These are phyloP conservation scores for Aspergillus ochraceoroseus DNA, from an alignment of 2,329 filamentous ascomycete genomes.

Conservation along the genomic window DNA sequence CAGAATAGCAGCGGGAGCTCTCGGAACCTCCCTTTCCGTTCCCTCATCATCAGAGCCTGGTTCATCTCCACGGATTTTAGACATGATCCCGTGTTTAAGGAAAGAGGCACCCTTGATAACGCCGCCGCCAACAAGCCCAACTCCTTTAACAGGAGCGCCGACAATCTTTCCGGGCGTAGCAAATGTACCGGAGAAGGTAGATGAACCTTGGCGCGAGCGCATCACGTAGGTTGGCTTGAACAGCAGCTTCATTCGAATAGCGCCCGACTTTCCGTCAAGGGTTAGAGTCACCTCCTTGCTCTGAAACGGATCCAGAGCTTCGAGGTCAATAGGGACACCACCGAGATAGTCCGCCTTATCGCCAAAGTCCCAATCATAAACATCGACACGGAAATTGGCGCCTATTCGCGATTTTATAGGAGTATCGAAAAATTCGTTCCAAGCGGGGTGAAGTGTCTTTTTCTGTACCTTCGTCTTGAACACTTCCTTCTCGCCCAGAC, in stretches of 20 bases:
- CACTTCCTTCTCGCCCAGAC: constrained; percentile 79
- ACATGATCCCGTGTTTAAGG: constrained; percentile 74
- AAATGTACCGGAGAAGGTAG: constrained; percentile 89
- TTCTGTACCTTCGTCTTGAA: constrained; percentile 96
- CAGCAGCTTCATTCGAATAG: constrained; percentile 73
- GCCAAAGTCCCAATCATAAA: constrained; percentile 96
- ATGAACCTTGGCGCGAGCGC: constrained; percentile 79
- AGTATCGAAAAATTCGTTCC: constrained; percentile 95
- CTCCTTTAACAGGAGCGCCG: constrained; percentile 90
- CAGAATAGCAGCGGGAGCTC: constrained; percentile 25
- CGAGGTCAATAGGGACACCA: constrained; percentile 67
- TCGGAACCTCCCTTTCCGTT: constrained; percentile 21
- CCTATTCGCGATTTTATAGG: constrained; percentile 76
- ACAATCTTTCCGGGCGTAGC: constrained; percentile 82
- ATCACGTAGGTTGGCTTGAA: constrained; percentile 93
- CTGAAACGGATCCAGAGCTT: constrained; percentile 77
- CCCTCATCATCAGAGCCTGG: constrained; percentile 27
- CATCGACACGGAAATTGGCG: constrained; percentile 73
- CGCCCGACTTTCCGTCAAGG: constrained; percentile 85
- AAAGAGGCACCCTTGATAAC: constrained; percentile 89
- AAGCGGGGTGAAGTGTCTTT: constrained; percentile 89
- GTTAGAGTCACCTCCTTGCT: constrained; percentile 67
- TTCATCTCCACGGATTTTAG: constrained; percentile 46
- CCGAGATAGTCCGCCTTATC: constrained; percentile 93
- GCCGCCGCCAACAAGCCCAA: constrained; percentile 72